Evolutionary conservation across 495 filamentous ascomycete genomes (phyloP).

Genomic region (Aspergillus cristatus): DNA sequence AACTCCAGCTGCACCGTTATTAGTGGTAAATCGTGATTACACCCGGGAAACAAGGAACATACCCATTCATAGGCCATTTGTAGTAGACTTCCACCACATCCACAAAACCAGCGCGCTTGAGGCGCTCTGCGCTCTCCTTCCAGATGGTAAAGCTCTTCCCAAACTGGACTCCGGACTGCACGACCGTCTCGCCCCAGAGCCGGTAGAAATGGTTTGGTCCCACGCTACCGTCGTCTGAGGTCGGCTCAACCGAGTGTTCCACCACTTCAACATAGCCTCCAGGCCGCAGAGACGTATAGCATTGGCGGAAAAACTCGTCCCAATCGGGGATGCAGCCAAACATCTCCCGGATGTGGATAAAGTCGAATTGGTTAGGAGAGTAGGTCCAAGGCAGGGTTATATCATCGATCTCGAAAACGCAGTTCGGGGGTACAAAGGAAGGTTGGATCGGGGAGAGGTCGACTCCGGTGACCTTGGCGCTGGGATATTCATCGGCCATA

Average conservation of each 20-base stretch:
- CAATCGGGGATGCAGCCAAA: conserved; percentile 54
- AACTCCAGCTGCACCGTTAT: conserved; percentile 49
- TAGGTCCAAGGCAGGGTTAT: conserved; percentile 47
- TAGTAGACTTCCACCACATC: conserved; percentile 50
- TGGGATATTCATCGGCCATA: conserved; percentile 40
- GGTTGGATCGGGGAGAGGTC: conserved; percentile 42
- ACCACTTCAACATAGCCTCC: conserved; percentile 61
- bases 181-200: conserved; percentile 39
- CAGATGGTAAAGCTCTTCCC: conserved; percentile 42
- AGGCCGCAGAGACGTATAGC: conserved; percentile 40
- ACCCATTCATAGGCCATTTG: conserved; percentile 44
- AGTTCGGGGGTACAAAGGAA: conserved; percentile 36
- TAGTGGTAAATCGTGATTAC: not conserved
- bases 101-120: conserved; percentile 43
- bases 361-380: conserved; percentile 47
- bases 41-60: not conserved
- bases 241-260: conserved; percentile 41
- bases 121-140: conserved; percentile 27
- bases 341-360: conserved; percentile 53
- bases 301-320: conserved; percentile 34
- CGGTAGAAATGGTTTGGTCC: conserved; percentile 41
- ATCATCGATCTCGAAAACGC: conserved; percentile 50
- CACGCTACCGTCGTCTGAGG: conserved; percentile 42
- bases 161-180: conserved; percentile 40
- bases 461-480: conserved; percentile 30